Evolutionary conservation across 1,284 basidiomycete genomes (phyloP), one percentile per base, ranked within the genome.

Genomic region (Malassezia sp.): DNA sequence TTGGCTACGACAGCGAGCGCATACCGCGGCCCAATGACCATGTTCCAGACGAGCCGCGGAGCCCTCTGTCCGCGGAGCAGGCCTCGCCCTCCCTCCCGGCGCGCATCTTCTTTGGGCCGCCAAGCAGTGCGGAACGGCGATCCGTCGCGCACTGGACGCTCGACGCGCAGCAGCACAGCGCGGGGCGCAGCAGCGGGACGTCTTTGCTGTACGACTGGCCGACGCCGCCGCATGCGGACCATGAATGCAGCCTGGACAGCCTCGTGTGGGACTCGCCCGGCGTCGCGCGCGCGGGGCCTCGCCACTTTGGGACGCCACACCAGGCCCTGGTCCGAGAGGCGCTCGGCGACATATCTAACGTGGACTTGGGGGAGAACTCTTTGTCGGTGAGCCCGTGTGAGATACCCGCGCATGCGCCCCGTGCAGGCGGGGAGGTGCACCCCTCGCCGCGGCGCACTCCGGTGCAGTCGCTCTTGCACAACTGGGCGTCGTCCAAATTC

Each of bases 291-390:
- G 34, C 37, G n/a, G n/a, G 1, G 30, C 22, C 3, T 35, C 39
- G 7, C 36, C 47, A 8, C 21, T 23, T 2, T 3, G 1, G 14
- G 24, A 32, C 2, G 24, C 24, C 9, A 10, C 47, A 34, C 23
- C 34, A 27, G 12, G 27, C 33, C 11, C 21, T 38, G 5, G 20
- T 49, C 0, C 26, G 47, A 18, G 36, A 43, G 20, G 42, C 34
- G 22, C 42, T 49, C 2, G 47, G 47, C 14, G 41, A 49, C 28
- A 36, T 49, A 6, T 49, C 47, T 7, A 49, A 32, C 18, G n/a
- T 29, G 0, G 7, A 24, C 10, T 15, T 8, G 11, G 22, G 33
- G 20, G 28, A 42, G 14, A n/a, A 27, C 14, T 3, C 9, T 10
- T 9, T 26, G 12, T 35, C 40, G 21, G 31, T 32, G 6, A n/a